phyloP scores from a whole-genome alignment of 1,284 basidiomycete species.

The Coniophora puteana region DNA sequence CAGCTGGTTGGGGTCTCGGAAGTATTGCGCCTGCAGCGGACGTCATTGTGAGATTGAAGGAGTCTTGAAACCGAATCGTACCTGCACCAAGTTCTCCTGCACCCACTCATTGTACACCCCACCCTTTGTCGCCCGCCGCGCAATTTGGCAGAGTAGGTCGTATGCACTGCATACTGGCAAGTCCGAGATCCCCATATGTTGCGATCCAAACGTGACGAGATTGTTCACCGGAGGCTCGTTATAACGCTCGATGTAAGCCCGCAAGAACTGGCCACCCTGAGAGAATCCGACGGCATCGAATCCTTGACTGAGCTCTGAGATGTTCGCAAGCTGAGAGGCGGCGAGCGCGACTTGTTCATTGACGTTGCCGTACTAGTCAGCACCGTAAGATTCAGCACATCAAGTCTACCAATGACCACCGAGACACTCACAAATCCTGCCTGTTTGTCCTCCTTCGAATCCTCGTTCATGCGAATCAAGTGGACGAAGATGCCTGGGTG shows the following conservation, averaged over 20 bases:
- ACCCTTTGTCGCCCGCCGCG: constrained; percentile 64
- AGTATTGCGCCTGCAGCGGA: constrained; percentile 83
- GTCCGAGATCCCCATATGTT: constrained; percentile 84
- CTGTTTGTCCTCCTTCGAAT: constrained; percentile 66
- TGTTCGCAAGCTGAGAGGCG: constrained; percentile 60
- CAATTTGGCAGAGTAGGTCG: constrained; percentile 77
- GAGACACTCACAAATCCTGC: constrained; percentile 73
- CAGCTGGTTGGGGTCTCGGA: constrained; percentile 79
- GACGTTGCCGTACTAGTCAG: constrained; percentile 75
- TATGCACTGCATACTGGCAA: constrained; percentile 67
- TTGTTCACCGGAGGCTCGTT: constrained; percentile 78
- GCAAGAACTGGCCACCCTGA: constrained; percentile 91
- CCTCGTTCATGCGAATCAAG: constrained; percentile 70
- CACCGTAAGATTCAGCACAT: constrained; percentile 7
- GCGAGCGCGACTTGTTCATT: constrained; percentile 68
- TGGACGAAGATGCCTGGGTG: constrained; percentile 88
- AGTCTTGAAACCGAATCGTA: constrained; percentile 23
- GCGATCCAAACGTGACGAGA: constrained; percentile 86
- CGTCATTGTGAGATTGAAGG: constrained; percentile 1
- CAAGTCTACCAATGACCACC: neutral
- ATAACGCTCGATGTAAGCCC: constrained; percentile 86
- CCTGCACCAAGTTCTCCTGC: constrained; percentile 79
- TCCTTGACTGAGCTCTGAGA: constrained; percentile 70
- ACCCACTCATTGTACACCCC: constrained; percentile 85
- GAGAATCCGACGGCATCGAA: constrained; percentile 94